Percentiles rank a stretch among this genome's conserved stretches.
Conservation (phyloP, 768 basidiomycete species). For the Suillus hirtellus region DNA sequence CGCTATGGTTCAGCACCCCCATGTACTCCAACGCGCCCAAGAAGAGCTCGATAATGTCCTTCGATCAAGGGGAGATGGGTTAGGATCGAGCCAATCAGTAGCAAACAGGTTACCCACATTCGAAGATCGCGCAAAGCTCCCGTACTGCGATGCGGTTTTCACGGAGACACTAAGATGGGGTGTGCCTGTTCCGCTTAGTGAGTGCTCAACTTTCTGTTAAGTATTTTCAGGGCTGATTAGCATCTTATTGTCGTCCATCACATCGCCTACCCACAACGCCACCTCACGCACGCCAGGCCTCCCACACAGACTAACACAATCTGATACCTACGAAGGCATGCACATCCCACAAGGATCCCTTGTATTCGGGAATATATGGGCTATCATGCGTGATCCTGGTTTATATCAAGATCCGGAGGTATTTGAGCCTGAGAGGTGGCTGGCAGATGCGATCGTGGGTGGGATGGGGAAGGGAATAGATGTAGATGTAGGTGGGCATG, state of each 20-base stretch:
- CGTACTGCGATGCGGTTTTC: slow-evolving; percentile 59
- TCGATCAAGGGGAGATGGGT: slow-evolving; percentile 25
- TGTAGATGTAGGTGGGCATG: background rate
- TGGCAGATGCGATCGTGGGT: background rate
- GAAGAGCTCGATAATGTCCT: slow-evolving; percentile 64
- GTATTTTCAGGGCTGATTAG: background rate
- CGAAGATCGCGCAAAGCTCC: slow-evolving; percentile 53
- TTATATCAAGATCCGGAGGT: slow-evolving; percentile 35
- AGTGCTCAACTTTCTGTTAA: slow-evolving; percentile 14
- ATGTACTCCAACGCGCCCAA: slow-evolving; percentile 57
- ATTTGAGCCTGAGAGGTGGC: background rate
- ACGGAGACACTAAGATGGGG: slow-evolving; percentile 59
- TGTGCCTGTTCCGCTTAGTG: slow-evolving; percentile 58
- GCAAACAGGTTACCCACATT: slow-evolving; percentile 58
- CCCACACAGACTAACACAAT: slow-evolving; percentile 65
- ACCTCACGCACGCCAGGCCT: slow-evolving; percentile 40
- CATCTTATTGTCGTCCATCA: background rate
- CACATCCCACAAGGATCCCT: slow-evolving; percentile 64
- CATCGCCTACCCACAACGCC: background rate
- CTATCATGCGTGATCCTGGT: slow-evolving; percentile 45
- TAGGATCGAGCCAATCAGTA: background rate
- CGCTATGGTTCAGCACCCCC: slow-evolving; percentile 64
- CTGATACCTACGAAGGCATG: slow-evolving; percentile 61
- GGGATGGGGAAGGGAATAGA: background rate
- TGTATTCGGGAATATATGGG: slow-evolving; percentile 66